Base-by-base conservation (phyloP, 345 rosid species). In the Adansonia digitata region DNA sequence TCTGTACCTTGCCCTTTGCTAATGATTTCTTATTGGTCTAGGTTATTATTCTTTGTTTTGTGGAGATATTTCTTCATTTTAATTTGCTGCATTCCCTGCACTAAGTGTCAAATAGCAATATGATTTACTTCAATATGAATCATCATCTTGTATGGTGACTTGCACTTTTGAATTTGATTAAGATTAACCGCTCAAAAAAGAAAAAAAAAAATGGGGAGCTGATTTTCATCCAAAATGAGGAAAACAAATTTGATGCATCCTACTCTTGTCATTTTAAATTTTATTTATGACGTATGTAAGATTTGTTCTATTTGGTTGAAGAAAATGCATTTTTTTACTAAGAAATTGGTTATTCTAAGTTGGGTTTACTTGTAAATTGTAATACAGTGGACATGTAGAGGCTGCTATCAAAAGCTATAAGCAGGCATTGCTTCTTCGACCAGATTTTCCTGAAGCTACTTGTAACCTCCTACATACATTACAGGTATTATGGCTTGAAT, bases 371-470 rank as follows among this genome's bases (percentile, higher is more conserved):
- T 74, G 35, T 48, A 77, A 45, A 59, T 51, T 74, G n/a, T 48
- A 78, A 40, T 72, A 56, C 87, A 95, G 99, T 76, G 98, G 94
- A 51, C 97, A 56, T 83, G 97, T 93, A 78, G 98, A 95, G 78
- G 93, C 93, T 76, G 98, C 99, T 69, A 80, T 93, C 59, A 90
- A 93, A 64, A 95, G 97, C 85, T 95, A 95, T 81, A 88, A 87
- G 77, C 94, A 95, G 82, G 98, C 99, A 51, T 77, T 95, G 82
- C 73, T 73, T 52, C 85, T 95, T 51, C 90, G 99, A 40, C 84
- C 97, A 9, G 99, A 95, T 74, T 95, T 95, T 72, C 99, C 99
- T 51, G 99, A 95, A 84, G 99, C 97, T 49, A 95, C 97, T 7
- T 95, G 98, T 86, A 95, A 95, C 81, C 97, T 95, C 81, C 82